Percentiles rank a stretch among this genome's conserved stretches.
phyloP scores from a whole-genome alignment of 352 stramenopile genomes.

The Phytophthora pinifolia region DNA sequence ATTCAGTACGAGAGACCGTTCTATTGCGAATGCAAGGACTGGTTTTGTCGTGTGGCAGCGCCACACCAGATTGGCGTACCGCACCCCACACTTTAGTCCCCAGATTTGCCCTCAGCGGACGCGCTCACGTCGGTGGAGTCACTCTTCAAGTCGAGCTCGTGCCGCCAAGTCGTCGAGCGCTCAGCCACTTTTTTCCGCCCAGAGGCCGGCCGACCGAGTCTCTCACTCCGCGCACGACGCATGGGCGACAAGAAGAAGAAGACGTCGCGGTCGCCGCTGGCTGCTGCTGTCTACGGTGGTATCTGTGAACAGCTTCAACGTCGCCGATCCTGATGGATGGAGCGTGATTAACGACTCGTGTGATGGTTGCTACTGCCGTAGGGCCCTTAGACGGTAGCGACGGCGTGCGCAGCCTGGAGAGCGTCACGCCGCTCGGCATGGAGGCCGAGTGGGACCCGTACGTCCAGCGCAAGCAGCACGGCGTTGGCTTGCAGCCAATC shows the following conservation, averaged over 20 bases:
- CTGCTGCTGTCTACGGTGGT: constrained; percentile 25
- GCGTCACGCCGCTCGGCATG: constrained; percentile 35
- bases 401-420: constrained; percentile 25
- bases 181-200: background rate
- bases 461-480: constrained; percentile 46
- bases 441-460: constrained; percentile 61
- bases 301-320: constrained; percentile 32
- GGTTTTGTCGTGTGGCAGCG: background rate
- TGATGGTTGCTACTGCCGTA: constrained; percentile 3
- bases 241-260: constrained; percentile 41
- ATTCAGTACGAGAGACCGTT: no score
- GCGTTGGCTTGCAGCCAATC: constrained; percentile 44
- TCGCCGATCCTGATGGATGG: constrained; percentile 20
- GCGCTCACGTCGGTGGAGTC: constrained; percentile 26
- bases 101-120: constrained; percentile 28
- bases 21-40: background rate
- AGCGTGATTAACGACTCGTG: constrained; percentile 8
- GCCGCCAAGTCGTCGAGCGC: constrained; percentile 1
- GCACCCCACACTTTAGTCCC: constrained; percentile 5
- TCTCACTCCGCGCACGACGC: background rate
- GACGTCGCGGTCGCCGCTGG: constrained; percentile 12
- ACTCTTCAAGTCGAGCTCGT: constrained; percentile 29
- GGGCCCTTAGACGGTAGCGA: constrained; percentile 27
- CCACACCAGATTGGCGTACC: background rate
- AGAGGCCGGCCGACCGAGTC: no score